Evolutionary conservation across 148 eudicot species (phyloP), one percentile per base, ranked within the genome.

Genomic region (Tetragonia tetragonoides): DNA sequence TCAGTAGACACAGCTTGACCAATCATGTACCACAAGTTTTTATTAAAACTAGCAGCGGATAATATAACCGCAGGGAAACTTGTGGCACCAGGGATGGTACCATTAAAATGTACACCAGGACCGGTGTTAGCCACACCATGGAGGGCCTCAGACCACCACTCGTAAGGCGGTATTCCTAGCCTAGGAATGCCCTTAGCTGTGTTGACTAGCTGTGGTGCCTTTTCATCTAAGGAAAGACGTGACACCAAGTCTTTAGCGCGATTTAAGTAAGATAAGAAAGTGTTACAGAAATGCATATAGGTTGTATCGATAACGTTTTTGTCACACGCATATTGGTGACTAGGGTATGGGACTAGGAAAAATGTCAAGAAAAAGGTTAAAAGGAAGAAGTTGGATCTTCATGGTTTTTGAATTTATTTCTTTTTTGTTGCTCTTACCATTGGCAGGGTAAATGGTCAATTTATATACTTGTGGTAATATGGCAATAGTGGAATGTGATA

Each of bases 71-170:
- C 86, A 0, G 93, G 91, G 23, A 90, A 90, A 6, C 88, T 90
- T 2, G 93, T 88, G 18, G 93, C 93, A 8, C 88, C 88, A 0
- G 77, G 78, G 28, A 90, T 81, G 14, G 78, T 80, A 21, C 71
- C 77, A 20, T 85, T 77, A 73, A 90, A 88, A 8, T 2, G 44
- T 20, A 86, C 83, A 0, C 88, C 93, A 0, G 79, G 79, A 2
- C 85, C 85, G 4, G 78, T 49, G 62, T 82, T 66, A 12, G 92
- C 79, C n/a, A 90, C 89, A 0, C 93, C 93, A 39, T 90, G 91
- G 7, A 90, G 81, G 20, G 93, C 93, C 72, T 90, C 93, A 0
- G 91, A 88, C 93, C 93, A 90, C 93, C 93, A 90, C 75, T 90
- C 81, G 44, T 90, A 90, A 0, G 79, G 10, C 0, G 89, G 87